Conservation (phyloP, 441 rosid species). For the Brassica hybrid region DNA sequence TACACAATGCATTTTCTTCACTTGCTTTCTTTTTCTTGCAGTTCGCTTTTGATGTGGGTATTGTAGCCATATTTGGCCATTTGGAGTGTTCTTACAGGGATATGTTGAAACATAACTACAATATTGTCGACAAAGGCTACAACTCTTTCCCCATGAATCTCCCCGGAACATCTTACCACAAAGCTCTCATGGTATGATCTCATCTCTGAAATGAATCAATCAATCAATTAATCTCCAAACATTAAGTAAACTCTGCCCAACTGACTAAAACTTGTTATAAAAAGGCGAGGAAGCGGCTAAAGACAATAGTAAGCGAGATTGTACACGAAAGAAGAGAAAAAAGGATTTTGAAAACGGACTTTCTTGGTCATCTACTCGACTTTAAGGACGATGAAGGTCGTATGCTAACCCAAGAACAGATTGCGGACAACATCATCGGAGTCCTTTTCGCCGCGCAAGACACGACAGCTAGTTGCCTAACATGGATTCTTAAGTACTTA, state of each 20-base stretch:
- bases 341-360: conserved; percentile 49
- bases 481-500: conserved; percentile 92
- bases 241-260: not conserved
- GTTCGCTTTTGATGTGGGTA: conserved; percentile 82
- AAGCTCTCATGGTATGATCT: conserved; percentile 68
- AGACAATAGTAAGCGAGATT: conserved; percentile 61
- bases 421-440: conserved; percentile 87
- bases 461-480: conserved; percentile 87
- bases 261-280: not conserved
- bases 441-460: conserved; percentile 97
- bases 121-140: conserved; percentile 78
- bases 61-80: conserved; percentile 78
- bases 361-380: conserved; percentile 64
- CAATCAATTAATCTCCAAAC: not conserved
- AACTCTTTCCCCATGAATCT: conserved; percentile 79
- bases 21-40: conserved; percentile 43
- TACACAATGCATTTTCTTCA: conserved; percentile 16
- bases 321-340: conserved; percentile 75
- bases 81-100: conserved; percentile 58
- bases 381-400: conserved; percentile 55
- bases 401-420: conserved; percentile 54
- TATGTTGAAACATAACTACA: conserved; percentile 63
- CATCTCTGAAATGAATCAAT: conserved; percentile 9
- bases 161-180: conserved; percentile 82
- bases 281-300: conserved; percentile 81